phyloP scores from a whole-genome alignment of 2,329 filamentous ascomycete genomes.

The Calonectria hongkongensis region DNA sequence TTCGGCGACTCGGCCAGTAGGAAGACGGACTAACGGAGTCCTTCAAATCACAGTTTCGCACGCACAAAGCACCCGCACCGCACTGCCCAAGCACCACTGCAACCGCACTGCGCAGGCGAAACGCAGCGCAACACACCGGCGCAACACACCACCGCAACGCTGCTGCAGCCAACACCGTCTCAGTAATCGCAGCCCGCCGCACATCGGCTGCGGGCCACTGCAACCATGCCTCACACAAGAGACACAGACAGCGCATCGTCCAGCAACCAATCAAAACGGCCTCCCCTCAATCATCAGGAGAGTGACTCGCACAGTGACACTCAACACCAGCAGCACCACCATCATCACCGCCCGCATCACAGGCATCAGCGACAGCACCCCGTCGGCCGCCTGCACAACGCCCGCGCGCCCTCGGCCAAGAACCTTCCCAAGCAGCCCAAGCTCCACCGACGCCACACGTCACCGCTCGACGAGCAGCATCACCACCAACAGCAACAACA shows the following conservation, averaged over 20 bases:
- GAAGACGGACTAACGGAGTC: conserved; percentile 42
- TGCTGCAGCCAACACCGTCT: conserved; percentile 9
- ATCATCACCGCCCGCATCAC: conserved; percentile 57
- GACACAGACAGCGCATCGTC: conserved; percentile 69
- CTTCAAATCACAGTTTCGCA: conserved; percentile 35
- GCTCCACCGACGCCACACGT: conserved; percentile 66
- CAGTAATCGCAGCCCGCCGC: conserved; percentile 23
- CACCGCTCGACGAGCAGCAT: conserved; percentile 57
- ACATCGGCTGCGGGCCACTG: conserved; percentile 36
- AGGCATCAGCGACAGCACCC: conserved; percentile 61
- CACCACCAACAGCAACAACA: conserved; percentile 54
- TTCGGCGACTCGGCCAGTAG: conserved; percentile 46
- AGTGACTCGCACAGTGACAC: conserved; percentile 59
- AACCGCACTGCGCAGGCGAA: conserved; percentile 25
- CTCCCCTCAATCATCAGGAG: conserved; percentile 62
- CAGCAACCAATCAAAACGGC: conserved; percentile 74
- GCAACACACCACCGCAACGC: conserved; percentile 17
- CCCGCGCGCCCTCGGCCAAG: conserved; percentile 72
- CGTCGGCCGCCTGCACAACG: conserved; percentile 67
- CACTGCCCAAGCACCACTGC: conserved; percentile 16
- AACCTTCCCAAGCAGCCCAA: conserved; percentile 68
- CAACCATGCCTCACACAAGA: conserved; percentile 66
- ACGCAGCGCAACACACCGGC: conserved; percentile 25
- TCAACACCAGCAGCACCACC: conserved; percentile 53
- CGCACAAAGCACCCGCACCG: conserved; percentile 39